A percentile compares a stretch with the other conserved stretches of the same genome.
Conservation (phyloP, 257 asterid genomes). For the Gynochthodes officinalis region DNA sequence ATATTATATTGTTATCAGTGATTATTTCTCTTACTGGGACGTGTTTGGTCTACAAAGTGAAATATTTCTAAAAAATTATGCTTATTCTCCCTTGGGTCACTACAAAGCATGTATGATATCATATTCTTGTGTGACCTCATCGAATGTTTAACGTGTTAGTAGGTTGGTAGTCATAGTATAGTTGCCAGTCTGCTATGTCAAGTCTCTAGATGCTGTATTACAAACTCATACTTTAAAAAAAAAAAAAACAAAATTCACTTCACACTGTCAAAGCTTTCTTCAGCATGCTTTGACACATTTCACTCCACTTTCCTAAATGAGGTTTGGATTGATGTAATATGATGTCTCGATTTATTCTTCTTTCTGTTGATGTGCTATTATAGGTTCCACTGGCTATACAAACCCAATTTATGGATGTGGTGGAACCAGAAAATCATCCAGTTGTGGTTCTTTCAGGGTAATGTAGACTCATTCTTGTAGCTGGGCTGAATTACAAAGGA, state of each 20-base stretch:
- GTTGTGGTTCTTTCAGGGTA: constrained; percentile 79
- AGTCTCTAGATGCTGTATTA: neutral
- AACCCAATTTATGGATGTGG: constrained; percentile 42
- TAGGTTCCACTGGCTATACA: constrained; percentile 83
- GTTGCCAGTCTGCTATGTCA: neutral
- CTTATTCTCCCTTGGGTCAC: neutral
- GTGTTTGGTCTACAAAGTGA: constrained; percentile 4
- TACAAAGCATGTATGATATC: neutral
- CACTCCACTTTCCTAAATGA: neutral
- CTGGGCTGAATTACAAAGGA: neutral
- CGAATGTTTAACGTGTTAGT: neutral
- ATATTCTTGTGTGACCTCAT: neutral
- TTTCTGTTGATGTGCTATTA: constrained; percentile 12
- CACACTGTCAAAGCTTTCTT: neutral
- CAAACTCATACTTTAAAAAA: neutral
- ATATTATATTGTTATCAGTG: constrained; percentile 7
- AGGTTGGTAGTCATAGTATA: constrained; percentile 2
- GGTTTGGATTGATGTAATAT: neutral
- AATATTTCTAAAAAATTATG: neutral
- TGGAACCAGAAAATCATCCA: constrained; percentile 84
- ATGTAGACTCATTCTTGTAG: constrained; percentile 19
- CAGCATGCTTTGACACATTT: neutral
- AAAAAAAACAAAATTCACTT: neutral
- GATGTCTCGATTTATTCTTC: neutral
- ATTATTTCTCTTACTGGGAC: constrained; percentile 15